These are phyloP conservation scores for Claviceps spartinae DNA, from an alignment of 2,329 filamentous ascomycete species.

Conservation along the genomic window DNA sequence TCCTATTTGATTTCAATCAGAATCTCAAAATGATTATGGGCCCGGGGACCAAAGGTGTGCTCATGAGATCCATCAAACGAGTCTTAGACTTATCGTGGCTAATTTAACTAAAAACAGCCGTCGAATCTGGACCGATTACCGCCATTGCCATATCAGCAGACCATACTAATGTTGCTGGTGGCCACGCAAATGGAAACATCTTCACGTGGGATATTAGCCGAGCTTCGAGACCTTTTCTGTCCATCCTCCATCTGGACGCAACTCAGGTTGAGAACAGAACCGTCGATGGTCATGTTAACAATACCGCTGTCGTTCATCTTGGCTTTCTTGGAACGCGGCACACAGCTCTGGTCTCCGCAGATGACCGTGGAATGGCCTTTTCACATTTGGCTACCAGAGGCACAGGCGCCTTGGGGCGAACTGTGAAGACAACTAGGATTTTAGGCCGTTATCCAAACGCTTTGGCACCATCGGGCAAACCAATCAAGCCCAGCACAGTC, in stretches of 20 bases:
- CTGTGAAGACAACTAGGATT: slow-evolving; percentile 80
- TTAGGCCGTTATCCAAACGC: slow-evolving; percentile 78
- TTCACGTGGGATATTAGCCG: slow-evolving; percentile 92
- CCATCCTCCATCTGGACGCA: slow-evolving; percentile 65
- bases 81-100: slow-evolving; percentile 20
- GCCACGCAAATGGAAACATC: slow-evolving; percentile 79
- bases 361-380: slow-evolving; percentile 94
- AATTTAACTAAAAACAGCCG: slow-evolving; percentile 37
- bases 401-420: slow-evolving; percentile 70
- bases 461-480: slow-evolving; percentile 45
- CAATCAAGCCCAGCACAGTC: slow-evolving; percentile 84
- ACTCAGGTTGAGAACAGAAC: slow-evolving; percentile 49
- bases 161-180: slow-evolving; percentile 79
- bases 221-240: slow-evolving; percentile 74
- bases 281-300: slow-evolving; percentile 70
- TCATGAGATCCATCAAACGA: background rate
- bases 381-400: slow-evolving; percentile 90
- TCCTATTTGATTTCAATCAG: slow-evolving; percentile 97
- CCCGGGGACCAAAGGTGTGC: slow-evolving; percentile 70
- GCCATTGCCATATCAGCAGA: slow-evolving; percentile 85
- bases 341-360: slow-evolving; percentile 87
- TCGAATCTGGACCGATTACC: slow-evolving; percentile 81
- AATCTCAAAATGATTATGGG: slow-evolving; percentile 89
- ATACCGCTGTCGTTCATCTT: slow-evolving; percentile 71
- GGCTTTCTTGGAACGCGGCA: slow-evolving; percentile 88